Evolutionary conservation across 129 eudicot species (phyloP), one percentile per base, ranked within the genome.

Genomic region (Flaveria sonorensis): DNA sequence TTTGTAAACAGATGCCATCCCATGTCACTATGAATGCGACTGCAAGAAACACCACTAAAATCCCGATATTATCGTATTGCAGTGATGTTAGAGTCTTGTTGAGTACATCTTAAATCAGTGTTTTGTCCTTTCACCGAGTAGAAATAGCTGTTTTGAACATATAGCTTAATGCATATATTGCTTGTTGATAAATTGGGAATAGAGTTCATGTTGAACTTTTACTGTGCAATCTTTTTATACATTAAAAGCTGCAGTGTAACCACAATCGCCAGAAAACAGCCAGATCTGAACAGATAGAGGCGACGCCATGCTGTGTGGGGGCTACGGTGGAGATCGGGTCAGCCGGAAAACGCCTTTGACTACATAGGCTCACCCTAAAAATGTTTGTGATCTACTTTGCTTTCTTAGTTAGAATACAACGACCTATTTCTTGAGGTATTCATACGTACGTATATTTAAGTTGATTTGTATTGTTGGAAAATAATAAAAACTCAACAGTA

Each of bases 81-180:
- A 23, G 60, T 60, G 63, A 75, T 47, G 40, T 75, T 32, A 47
- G 72, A 75, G 71, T 75, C 63, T 50, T 48, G 64, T 48, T 48
- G 61, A 46, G 79, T 70, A 75, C 32, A 28, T 63, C 4, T 59
- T 73, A 42, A 48, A 63, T 28, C 63, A 63, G 79, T 63, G 63
- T 26, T 45, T 47, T 48, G 48, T 47, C 9, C 15, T 48, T 24
- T 74, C 9, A 60, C 7, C 30, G 47, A 32, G 14, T 63, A 63
- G 72, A 63, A 47, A 47, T 12, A 45, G 18, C 10, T 24, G 71
- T 18, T 56, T 60, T 75, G 62, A 63, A 23, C 73, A 69, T 23
- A 30, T 62, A 61, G 71, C 47, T 26, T 61, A 45, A 45, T 75
- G 28, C 61, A 61, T 62, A 75, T 62, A 46, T n/a, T 46, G 26